These are phyloP conservation scores for Dianthus caryophyllus DNA, from an alignment of 148 eudicot genomes.

Conservation along the genomic window DNA sequence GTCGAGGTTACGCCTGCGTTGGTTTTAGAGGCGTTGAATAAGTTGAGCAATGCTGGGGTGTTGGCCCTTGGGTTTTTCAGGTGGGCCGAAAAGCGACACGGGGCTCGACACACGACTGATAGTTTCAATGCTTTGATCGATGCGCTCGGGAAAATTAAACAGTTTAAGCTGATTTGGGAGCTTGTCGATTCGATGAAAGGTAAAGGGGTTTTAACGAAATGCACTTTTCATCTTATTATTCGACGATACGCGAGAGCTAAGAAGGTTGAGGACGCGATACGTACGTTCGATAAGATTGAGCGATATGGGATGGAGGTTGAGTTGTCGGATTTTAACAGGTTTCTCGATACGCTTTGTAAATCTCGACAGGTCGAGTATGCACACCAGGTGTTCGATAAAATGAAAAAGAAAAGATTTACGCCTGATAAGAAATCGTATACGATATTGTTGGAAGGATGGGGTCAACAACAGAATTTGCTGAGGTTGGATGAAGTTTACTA, in stretches of 20 bases:
- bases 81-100: conserved; percentile 73
- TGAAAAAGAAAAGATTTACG: conserved; percentile 50
- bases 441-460: conserved; percentile 79
- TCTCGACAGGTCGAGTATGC: conserved; percentile 62
- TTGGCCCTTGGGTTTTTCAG: conserved; percentile 65
- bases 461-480: conserved; percentile 58
- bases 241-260: conserved; percentile 71
- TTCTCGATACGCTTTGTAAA: conserved; percentile 59
- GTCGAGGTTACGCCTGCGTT: conserved; percentile 35
- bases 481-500: conserved; percentile 58
- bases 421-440: conserved; percentile 67
- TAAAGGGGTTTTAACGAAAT: conserved; percentile 46
- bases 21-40: conserved; percentile 53
- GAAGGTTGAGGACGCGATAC: conserved; percentile 63
- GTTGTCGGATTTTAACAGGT: conserved; percentile 53
- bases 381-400: conserved; percentile 73
- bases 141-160: conserved; percentile 76
- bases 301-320: conserved; percentile 48
- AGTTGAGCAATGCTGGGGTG: conserved; percentile 67
- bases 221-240: conserved; percentile 59
- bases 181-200: conserved; percentile 57
- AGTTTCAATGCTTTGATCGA: conserved; percentile 66
- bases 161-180: conserved; percentile 61
- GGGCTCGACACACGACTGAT: conserved; percentile 45
- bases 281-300: conserved; percentile 70